Conservation (phyloP, 768 basidiomycete species). For the Brasilioporus rufonigricans region DNA sequence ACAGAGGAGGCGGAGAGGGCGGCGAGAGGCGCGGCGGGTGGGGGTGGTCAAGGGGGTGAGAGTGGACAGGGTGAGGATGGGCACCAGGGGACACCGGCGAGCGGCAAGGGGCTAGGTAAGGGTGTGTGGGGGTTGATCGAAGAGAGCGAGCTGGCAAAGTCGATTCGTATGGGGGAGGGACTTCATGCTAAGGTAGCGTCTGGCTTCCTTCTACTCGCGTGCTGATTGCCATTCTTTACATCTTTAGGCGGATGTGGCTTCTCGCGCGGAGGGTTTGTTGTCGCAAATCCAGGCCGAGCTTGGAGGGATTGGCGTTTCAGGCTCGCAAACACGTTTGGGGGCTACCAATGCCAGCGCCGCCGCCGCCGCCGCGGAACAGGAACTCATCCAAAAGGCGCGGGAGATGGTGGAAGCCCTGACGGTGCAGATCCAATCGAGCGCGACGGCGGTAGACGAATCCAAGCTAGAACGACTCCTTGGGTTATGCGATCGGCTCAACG, state of each 20-base stretch:
- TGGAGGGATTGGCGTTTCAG: background rate
- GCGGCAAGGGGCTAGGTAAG: conserved; percentile 57
- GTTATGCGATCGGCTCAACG: conserved; percentile 70
- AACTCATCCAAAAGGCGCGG: conserved; percentile 49
- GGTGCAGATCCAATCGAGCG: conserved; percentile 44
- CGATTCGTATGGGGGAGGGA: conserved; percentile 50
- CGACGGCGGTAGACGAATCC: conserved; percentile 48
- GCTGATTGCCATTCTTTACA: background rate
- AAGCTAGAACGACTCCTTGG: conserved; percentile 65
- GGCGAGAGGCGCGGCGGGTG: background rate
- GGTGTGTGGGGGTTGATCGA: conserved; percentile 86
- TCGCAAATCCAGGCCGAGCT: conserved; percentile 34
- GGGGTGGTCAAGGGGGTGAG: background rate
- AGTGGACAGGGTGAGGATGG: conserved; percentile 11
- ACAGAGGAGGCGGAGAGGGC: conserved; percentile 78
- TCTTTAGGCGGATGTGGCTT: conserved; percentile 9
- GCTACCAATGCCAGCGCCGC: no score
- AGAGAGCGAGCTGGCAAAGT: conserved; percentile 76
- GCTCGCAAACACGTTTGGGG: background rate
- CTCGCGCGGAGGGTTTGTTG: conserved; percentile 43
- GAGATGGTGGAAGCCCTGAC: conserved; percentile 52
- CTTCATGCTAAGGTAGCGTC: conserved; percentile 43
- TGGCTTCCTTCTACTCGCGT: conserved; percentile 9
- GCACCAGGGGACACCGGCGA: conserved; percentile 25
- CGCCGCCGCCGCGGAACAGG: conserved; percentile 17